Evolutionary conservation across 176 grass and related monocot species (phyloP).

Genomic region (Oryza punctata): DNA sequence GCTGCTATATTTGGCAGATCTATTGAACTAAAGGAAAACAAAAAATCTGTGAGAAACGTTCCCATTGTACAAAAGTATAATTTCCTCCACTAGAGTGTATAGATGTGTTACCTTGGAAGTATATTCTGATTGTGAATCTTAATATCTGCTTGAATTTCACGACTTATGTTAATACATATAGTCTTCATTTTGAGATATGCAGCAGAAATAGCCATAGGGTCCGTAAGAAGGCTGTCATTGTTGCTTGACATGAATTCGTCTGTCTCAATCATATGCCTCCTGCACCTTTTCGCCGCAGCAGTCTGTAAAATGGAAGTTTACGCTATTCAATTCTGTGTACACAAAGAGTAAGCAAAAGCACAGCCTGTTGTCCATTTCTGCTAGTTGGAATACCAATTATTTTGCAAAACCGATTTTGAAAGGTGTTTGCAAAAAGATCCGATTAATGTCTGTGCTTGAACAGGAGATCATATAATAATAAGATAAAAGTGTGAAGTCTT

Average conservation of each 20-base stretch:
- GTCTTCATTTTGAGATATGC: constrained; percentile 97
- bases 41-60: constrained; percentile 21
- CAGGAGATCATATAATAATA: not conserved
- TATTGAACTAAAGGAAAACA: constrained; percentile 64
- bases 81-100: constrained; percentile 5
- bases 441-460: not conserved
- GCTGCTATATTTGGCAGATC: constrained; percentile 96
- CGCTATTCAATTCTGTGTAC: constrained; percentile 7
- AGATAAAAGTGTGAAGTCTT: not conserved
- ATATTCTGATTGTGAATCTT: constrained; percentile 95
- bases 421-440: not conserved
- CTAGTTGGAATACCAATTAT: constrained; percentile 21
- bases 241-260: constrained; percentile 91
- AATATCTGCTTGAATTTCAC: constrained; percentile 95
- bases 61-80: not conserved
- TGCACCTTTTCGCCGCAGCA: constrained; percentile 82
- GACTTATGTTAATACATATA: constrained; percentile 78
- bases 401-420: not conserved
- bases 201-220: constrained; percentile 75
- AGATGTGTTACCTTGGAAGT: constrained; percentile 75
- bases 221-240: constrained; percentile 73
- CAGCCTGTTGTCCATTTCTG: not conserved
- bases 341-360: not conserved
- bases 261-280: constrained; percentile 93
- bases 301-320: constrained; percentile 53